phyloP scores from a whole-genome alignment of 1,284 basidiomycete species.

The Ceratobasidium theobromae region DNA sequence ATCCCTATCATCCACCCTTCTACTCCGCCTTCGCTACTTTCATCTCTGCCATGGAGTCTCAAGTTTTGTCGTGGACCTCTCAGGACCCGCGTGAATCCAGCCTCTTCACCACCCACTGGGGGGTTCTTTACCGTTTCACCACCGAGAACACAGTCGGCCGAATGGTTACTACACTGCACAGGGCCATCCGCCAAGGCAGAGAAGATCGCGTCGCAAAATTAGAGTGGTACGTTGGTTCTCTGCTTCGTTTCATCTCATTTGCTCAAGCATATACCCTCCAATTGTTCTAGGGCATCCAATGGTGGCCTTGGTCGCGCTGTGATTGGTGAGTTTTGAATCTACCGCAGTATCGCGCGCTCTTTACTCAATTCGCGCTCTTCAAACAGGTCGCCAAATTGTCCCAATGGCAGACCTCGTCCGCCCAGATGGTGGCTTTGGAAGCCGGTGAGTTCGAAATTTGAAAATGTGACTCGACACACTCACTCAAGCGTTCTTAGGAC shows the following conservation, averaged over 20 bases:
- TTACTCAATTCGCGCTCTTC: slow-evolving; percentile 16
- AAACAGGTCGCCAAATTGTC: slow-evolving; percentile 42
- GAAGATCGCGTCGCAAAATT: slow-evolving; percentile 76
- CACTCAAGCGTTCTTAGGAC: slow-evolving; percentile 46
- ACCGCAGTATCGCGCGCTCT: background rate
- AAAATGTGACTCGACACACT: background rate
- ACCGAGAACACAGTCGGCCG: slow-evolving; percentile 45
- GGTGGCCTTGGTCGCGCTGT: slow-evolving; percentile 77
- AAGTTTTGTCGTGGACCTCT: slow-evolving; percentile 77
- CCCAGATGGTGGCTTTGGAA: slow-evolving; percentile 18
- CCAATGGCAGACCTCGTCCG: slow-evolving; percentile 79
- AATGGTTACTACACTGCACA: slow-evolving; percentile 68
- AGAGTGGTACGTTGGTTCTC: slow-evolving; percentile 56
- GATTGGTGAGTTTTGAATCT: slow-evolving; percentile 67
- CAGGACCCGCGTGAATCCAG: slow-evolving; percentile 78
- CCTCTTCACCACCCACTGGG: slow-evolving; percentile 71
- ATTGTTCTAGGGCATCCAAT: slow-evolving; percentile 50
- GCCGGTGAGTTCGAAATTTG: slow-evolving; percentile 15
- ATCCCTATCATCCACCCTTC: slow-evolving; percentile 32
- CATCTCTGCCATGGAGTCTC: slow-evolving; percentile 32
- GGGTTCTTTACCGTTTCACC: slow-evolving; percentile 76
- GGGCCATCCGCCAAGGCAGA: slow-evolving; percentile 53
- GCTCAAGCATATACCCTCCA: slow-evolving; percentile 22
- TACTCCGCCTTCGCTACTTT: slow-evolving; percentile 23
- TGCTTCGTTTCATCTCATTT: slow-evolving; percentile 18